These are phyloP conservation scores for Perilla frutescens DNA, from an alignment of 257 asterid genomes.

Conservation along the genomic window DNA sequence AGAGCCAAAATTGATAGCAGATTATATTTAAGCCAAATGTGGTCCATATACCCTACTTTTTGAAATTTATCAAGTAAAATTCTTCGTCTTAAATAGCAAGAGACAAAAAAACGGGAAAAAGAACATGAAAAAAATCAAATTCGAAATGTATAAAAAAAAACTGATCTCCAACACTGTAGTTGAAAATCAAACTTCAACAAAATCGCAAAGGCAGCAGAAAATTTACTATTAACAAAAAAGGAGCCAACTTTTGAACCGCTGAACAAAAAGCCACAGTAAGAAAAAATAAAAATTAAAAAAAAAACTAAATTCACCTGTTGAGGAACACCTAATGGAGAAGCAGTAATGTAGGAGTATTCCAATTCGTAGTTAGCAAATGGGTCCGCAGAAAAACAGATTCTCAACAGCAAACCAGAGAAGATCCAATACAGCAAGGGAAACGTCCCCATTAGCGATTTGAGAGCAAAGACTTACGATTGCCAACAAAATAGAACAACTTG, in stretches of 20 bases:
- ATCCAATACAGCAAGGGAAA: constrained; percentile 34
- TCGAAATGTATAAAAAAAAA: neutral
- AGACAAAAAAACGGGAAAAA: constrained; percentile 3
- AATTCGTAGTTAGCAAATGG: constrained; percentile 67
- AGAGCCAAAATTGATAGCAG: neutral
- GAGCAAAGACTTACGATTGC: neutral
- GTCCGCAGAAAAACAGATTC: constrained; percentile 62
- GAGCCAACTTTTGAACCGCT: neutral
- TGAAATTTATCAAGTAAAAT: neutral
- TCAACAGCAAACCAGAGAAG: constrained; percentile 47
- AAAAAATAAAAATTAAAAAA: neutral
- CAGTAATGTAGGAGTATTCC: constrained; percentile 75
- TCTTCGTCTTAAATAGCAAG: neutral
- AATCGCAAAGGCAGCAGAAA: neutral
- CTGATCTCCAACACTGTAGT: neutral
- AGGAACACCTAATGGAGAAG: constrained; percentile 93
- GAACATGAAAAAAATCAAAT: neutral
- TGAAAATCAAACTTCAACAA: neutral
- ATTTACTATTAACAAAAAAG: neutral
- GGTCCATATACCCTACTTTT: constrained; percentile 11
- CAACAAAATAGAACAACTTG: neutral
- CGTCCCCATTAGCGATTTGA: constrained; percentile 37
- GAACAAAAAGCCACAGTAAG: no score
- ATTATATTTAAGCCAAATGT: neutral
- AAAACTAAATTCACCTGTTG: constrained; percentile 65